A percentile compares a stretch with the other conserved stretches of the same genome.
Evolutionary conservation across 2,329 filamentous ascomycete genomes (phyloP).

Genomic region (Fusarium sublunatum): DNA sequence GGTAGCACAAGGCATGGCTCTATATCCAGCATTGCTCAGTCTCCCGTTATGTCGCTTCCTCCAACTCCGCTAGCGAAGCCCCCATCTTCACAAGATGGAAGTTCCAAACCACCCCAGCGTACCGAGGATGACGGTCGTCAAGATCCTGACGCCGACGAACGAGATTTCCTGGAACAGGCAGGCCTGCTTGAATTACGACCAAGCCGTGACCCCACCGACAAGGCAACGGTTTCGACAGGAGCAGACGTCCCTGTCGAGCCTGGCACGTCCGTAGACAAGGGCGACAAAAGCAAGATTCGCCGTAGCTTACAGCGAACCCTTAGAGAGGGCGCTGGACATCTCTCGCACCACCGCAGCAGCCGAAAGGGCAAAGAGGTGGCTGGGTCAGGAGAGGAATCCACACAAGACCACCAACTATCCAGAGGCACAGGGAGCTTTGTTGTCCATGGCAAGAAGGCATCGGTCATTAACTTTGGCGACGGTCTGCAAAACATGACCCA

Average conservation of each 20-base stretch:
- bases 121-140: constrained; percentile 47
- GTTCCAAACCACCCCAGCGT: constrained; percentile 30
- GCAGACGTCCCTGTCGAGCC: constrained; percentile 48
- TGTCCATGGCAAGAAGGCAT: constrained; percentile 97
- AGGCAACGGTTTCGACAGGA: constrained; percentile 51
- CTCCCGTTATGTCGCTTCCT: constrained; percentile 42
- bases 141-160: constrained; percentile 74
- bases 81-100: constrained; percentile 37
- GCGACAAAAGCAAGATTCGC: constrained; percentile 76
- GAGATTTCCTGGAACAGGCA: constrained; percentile 73
- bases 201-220: constrained; percentile 49
- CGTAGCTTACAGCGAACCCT: constrained; percentile 91
- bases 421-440: constrained; percentile 91
- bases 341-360: constrained; percentile 76
- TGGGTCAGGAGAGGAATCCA: constrained; percentile 52
- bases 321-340: constrained; percentile 78
- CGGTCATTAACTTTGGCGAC: constrained; percentile 94
- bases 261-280: constrained; percentile 55
- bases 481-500: constrained; percentile 83
- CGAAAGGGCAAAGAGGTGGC: constrained; percentile 76
- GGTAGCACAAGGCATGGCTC: constrained; percentile 47
- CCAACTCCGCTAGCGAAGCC: constrained; percentile 39
- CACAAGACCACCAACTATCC: constrained; percentile 74
- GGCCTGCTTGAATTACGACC: constrained; percentile 66
- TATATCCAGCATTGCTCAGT: constrained; percentile 48